Conservation (phyloP, 2,329 filamentous ascomycete species). For the Fusarium solani-melongenae region DNA sequence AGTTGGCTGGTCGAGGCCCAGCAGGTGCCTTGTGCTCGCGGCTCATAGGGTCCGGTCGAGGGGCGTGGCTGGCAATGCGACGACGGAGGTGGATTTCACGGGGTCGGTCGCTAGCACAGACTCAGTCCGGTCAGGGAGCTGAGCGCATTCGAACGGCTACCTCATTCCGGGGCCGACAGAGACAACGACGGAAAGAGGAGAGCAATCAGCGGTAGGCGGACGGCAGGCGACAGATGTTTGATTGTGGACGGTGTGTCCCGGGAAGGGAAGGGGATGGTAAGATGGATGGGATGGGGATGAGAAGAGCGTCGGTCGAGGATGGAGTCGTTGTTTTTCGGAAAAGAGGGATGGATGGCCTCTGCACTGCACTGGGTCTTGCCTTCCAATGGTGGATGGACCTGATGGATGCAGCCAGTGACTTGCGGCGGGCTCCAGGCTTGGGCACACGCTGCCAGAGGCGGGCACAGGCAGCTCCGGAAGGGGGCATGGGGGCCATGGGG, state of each 20-base stretch:
- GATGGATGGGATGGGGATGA: slow-evolving; percentile 40
- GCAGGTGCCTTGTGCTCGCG: slow-evolving; percentile 65
- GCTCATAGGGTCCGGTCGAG: slow-evolving; percentile 50
- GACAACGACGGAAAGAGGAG: slow-evolving; percentile 23
- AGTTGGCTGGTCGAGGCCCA: slow-evolving; percentile 69
- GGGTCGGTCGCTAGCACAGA: slow-evolving; percentile 46
- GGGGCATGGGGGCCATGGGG: slow-evolving; percentile 18
- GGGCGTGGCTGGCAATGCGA: slow-evolving; percentile 47
- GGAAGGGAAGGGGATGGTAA: slow-evolving; percentile 35
- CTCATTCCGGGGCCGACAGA: slow-evolving; percentile 62
- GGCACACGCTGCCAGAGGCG: slow-evolving; percentile 21
- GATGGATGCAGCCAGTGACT: slow-evolving; percentile 15
- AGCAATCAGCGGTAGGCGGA: slow-evolving; percentile 17
- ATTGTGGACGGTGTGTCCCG: slow-evolving; percentile 24
- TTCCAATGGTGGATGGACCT: neutral
- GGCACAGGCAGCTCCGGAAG: slow-evolving; percentile 33
- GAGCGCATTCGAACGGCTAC: slow-evolving; percentile 66
- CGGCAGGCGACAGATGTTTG: slow-evolving; percentile 14
- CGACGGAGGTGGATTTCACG: slow-evolving; percentile 41
- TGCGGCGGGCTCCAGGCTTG: slow-evolving; percentile 9
- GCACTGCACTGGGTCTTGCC: neutral
- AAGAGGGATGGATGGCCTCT: slow-evolving; percentile 31
- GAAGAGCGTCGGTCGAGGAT: slow-evolving; percentile 36
- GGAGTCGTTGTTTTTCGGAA: slow-evolving; percentile 40
- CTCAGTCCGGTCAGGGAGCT: slow-evolving; percentile 72